phyloP scores from a whole-genome alignment of 2,329 filamentous ascomycete species.

The Colletotrichum neosansevieriae region DNA sequence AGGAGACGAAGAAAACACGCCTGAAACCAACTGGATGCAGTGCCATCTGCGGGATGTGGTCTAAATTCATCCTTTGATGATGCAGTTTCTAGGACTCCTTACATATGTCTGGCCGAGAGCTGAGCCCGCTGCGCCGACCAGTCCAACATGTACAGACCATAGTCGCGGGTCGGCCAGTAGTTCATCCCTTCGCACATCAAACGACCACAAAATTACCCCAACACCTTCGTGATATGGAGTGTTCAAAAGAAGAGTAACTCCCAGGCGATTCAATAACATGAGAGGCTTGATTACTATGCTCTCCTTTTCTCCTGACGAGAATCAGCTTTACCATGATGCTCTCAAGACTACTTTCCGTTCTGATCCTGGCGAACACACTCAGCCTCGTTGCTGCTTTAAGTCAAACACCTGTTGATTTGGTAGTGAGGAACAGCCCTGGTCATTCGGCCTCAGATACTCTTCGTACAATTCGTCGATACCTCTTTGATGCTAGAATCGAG shows the following conservation, averaged over 20 bases:
- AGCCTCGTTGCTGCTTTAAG: neutral
- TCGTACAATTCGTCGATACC: too few relatives aligned
- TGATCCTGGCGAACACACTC: neutral
- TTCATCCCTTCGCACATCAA: constrained; percentile 15
- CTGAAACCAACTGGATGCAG: constrained; percentile 21
- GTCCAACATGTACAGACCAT: too few relatives aligned
- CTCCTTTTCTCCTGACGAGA: neutral
- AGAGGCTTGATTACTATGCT: neutral
- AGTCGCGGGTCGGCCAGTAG: neutral
- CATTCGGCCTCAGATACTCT: too few relatives aligned
- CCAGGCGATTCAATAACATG: neutral
- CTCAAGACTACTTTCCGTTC: neutral
- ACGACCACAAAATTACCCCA: neutral
- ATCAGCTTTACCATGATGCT: neutral
- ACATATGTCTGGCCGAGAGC: neutral
- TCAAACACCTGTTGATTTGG: constrained; percentile 14
- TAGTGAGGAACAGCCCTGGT: neutral
- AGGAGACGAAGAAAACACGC: neutral
- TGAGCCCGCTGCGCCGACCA: too few relatives aligned
- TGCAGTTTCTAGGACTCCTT: neutral
- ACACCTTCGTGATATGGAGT: neutral
- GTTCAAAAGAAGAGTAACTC: neutral
- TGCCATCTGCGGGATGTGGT: constrained; percentile 9
- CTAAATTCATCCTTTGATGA: neutral
- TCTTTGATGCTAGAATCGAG: too few relatives aligned